A percentile compares a stretch with the other conserved stretches of the same genome.
phyloP scores from a whole-genome alignment of 2,329 filamentous ascomycete species.

The Aspergillus calidoustus region DNA sequence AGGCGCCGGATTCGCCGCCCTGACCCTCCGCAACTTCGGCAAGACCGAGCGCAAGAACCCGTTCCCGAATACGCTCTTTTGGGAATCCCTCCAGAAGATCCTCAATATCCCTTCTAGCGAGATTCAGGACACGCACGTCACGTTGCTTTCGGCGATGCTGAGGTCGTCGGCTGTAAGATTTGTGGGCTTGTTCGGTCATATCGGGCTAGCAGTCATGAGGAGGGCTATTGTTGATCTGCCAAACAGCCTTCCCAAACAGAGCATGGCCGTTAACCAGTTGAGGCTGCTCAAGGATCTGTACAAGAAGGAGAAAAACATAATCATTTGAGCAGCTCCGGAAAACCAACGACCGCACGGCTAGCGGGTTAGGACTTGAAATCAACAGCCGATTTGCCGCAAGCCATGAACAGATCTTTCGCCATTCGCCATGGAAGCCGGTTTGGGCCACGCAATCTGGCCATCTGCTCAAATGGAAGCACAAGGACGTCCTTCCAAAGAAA shows the following conservation, averaged over 20 bases:
- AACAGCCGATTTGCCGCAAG: too few relatives aligned
- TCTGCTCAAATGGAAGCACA: too few relatives aligned
- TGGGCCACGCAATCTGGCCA: too few relatives aligned
- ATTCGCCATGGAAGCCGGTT: too few relatives aligned
- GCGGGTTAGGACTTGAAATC: too few relatives aligned
- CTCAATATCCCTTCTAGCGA: constrained; percentile 72
- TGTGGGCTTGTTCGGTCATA: constrained; percentile 77
- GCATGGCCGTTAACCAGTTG: constrained; percentile 44
- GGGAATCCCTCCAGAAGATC: constrained; percentile 76
- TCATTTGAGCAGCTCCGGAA: constrained; percentile 31
- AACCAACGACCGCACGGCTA: background rate
- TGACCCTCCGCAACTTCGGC: constrained; percentile 81
- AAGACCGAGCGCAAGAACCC: constrained; percentile 71
- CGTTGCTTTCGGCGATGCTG: constrained; percentile 73
- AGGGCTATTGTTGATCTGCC: constrained; percentile 77
- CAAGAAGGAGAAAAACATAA: constrained; percentile 41
- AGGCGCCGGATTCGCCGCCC: constrained; percentile 79
- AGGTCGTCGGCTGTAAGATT: constrained; percentile 76
- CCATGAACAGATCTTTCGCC: too few relatives aligned
- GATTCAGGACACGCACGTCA: constrained; percentile 73
- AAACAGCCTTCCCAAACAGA: constrained; percentile 36
- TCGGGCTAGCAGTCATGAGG: constrained; percentile 72
- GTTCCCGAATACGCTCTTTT: constrained; percentile 80
- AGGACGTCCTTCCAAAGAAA: too few relatives aligned
- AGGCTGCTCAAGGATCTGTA: constrained; percentile 45